Evolutionary conservation across 345 rosid genomes (phyloP).

Genomic region (Turritis glabra): DNA sequence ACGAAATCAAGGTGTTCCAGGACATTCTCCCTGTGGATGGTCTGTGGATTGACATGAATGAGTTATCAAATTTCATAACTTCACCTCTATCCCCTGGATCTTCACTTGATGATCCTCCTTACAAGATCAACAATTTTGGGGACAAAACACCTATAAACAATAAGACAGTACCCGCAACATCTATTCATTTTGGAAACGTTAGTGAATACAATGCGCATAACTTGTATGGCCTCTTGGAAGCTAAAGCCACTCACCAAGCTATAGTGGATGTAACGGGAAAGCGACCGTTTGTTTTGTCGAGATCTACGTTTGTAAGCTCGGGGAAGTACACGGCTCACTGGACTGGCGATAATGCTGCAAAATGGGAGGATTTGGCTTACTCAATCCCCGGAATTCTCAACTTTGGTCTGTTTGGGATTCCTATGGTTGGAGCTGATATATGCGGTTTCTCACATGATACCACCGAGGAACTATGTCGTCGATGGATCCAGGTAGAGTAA

Average conservation of each 20-base stretch:
- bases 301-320: conserved; percentile 76
- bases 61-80: conserved; percentile 61
- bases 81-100: conserved; percentile 46
- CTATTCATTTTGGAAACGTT: conserved; percentile 54
- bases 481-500: conserved; percentile 74
- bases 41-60: conserved; percentile 86
- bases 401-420: conserved; percentile 74
- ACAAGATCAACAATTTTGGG: conserved; percentile 64
- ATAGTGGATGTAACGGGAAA: conserved; percentile 46
- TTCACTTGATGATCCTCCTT: conserved; percentile 63
- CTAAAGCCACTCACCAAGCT: conserved; percentile 60
- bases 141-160: conserved; percentile 37
- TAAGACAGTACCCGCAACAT: conserved; percentile 56
- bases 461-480: conserved; percentile 65
- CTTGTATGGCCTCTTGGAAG: conserved; percentile 65
- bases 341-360: conserved; percentile 77
- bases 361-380: conserved; percentile 67
- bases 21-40: conserved; percentile 61
- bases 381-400: conserved; percentile 62
- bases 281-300: conserved; percentile 68
- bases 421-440: conserved; percentile 86
- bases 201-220: conserved; percentile 72
- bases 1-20: conserved; percentile 58
- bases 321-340: conserved; percentile 82
- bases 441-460: conserved; percentile 63